Base-by-base conservation (phyloP, 352 stramenopile genomes). In the Phytophthora vignae region DNA sequence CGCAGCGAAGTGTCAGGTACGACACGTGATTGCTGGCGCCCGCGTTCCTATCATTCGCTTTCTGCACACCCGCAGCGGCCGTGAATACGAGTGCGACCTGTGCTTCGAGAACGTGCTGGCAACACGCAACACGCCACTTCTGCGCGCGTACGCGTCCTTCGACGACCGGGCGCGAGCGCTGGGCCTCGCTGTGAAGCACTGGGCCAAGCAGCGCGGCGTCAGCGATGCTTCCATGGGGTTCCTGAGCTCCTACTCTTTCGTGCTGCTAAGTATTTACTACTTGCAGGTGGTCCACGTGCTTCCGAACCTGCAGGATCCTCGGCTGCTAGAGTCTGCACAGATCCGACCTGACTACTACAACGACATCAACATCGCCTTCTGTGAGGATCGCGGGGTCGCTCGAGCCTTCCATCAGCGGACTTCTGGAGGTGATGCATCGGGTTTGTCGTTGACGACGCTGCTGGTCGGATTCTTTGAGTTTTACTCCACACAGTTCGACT, bases 191-290 rank as follows among this genome's bases (percentile, higher is more conserved):
- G 70, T 99, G 56, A 99, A 99, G 81, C 85, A 97, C 46, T 99
- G 98, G 98, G 98, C 98, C 9, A 99, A 99, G 81, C 82, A 80
- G n/a, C 87, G 98, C 17, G 82, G 90, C 33, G 96, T 99, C 55
- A 99, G 98, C 81, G 97, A 99, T 68, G 97, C 98, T 27, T 94
- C 92, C 3, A 80, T 92, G 50, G 97, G 98, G 25, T 99, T 95
- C 22, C 82, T 99, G 46, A 99, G 91, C 73, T 99, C 94, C 22
- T 99, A 99, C 81, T 98, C 96, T 4, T 99, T 99, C 83, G 95
- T 99, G 60, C 68, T 99, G 27, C 90, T 99, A 69, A 85, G 98
- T 12, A 90, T 99, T 33, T 98, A 99, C 80, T 99, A 98, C 79
- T 82, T 99, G 25, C 96, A 99, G 67, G 61, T 74, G n/a, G 60